A percentile compares a stretch with the other conserved stretches of the same genome.
phyloP scores from a whole-genome alignment of 257 asterid genomes.

The Solanum piurae region DNA sequence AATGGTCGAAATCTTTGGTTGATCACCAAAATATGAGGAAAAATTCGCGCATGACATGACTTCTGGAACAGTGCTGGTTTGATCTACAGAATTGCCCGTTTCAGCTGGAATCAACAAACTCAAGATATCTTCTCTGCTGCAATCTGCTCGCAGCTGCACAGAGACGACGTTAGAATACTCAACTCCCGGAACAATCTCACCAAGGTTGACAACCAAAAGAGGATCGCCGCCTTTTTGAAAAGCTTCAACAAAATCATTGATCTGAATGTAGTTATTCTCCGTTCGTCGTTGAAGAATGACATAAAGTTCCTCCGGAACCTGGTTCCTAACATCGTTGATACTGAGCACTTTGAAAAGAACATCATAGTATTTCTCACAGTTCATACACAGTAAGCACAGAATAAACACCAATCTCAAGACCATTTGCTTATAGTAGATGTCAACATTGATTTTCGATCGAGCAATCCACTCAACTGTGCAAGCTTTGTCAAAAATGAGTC shows the following conservation, averaged over 20 bases:
- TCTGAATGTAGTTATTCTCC: not conserved
- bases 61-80: not conserved
- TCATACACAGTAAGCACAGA: slow-evolving; percentile 32
- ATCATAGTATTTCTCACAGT: slow-evolving; percentile 9
- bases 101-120: slow-evolving; percentile 11
- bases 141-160: slow-evolving; percentile 12
- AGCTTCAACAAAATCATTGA: slow-evolving; percentile 29
- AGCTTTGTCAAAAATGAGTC: not conserved
- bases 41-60: no score
- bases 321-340: not conserved
- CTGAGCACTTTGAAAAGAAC: slow-evolving; percentile 1
- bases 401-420: slow-evolving; percentile 33
- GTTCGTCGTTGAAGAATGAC: slow-evolving; percentile 9
- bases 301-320: slow-evolving; percentile 20
- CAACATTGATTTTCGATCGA: slow-evolving; percentile 1
- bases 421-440: slow-evolving; percentile 22
- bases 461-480: slow-evolving; percentile 26
- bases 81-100: not conserved
- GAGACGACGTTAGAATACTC: slow-evolving; percentile 17
- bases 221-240: slow-evolving; percentile 36
- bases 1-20: not conserved
- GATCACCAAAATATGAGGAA: no score
- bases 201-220: slow-evolving; percentile 19
- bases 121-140: slow-evolving; percentile 21
- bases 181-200: not conserved